A percentile compares a stretch with the other conserved stretches of the same genome.
Conservation (phyloP, 179 eudicot species). For the Silene coronaria region DNA sequence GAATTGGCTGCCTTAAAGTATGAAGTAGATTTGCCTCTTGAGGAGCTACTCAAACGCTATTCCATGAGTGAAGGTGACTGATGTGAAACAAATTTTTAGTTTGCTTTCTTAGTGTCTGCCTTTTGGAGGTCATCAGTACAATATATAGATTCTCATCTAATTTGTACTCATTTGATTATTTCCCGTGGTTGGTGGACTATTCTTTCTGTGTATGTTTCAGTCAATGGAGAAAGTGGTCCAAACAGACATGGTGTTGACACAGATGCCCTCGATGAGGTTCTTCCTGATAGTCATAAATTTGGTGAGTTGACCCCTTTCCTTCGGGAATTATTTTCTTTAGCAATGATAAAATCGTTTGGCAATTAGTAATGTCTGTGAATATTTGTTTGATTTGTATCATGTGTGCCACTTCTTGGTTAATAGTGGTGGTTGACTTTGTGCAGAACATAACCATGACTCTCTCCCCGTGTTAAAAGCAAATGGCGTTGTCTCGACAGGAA, state of each 20-base stretch:
- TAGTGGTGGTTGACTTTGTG: conserved; percentile 22
- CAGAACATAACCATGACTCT: conserved; percentile 40
- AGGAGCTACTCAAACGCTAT: conserved; percentile 77
- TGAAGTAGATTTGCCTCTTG: conserved; percentile 84
- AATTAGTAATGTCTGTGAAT: not conserved
- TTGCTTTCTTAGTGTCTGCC: not conserved
- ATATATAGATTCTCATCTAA: not conserved
- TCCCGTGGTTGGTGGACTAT: conserved; percentile 7
- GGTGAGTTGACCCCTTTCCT: conserved; percentile 7
- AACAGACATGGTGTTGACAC: conserved; percentile 5
- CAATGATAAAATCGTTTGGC: not conserved
- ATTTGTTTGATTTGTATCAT: not conserved
- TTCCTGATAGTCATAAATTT: conserved; percentile 14
- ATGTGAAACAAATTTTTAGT: conserved; percentile 2
- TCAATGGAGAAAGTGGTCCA: conserved; percentile 22
- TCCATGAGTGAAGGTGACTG: conserved; percentile 45
- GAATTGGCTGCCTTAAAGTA: conserved; percentile 72
- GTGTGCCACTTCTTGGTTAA: conserved; percentile 3
- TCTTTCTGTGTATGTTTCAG: conserved; percentile 16
- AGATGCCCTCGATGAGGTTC: conserved; percentile 19
- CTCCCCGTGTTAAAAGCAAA: conserved; percentile 28
- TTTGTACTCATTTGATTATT: not conserved
- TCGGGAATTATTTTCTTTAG: not conserved
- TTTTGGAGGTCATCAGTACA: not conserved
- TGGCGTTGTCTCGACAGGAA: conserved; percentile 26